Conservation (phyloP, 2,329 filamentous ascomycete genomes). For the Colletotrichum costaricense region DNA sequence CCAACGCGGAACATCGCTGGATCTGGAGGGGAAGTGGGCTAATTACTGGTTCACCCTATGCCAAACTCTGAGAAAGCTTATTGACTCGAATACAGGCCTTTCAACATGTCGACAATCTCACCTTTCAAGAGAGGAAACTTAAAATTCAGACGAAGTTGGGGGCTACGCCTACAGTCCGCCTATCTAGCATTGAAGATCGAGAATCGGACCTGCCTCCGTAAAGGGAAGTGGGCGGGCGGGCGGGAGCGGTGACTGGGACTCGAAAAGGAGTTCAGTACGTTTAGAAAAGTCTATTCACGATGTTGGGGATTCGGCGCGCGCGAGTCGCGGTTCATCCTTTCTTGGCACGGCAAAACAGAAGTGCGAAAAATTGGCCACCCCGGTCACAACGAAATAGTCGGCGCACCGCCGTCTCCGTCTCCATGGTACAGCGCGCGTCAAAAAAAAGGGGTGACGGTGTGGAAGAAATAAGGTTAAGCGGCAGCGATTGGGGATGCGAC, state of each 20-base stretch:
- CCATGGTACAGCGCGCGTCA: background rate
- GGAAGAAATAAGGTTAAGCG: slow-evolving; percentile 21
- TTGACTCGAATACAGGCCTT: background rate
- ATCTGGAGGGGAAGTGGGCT: background rate
- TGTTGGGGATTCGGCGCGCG: background rate
- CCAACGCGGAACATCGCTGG: background rate
- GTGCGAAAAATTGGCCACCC: background rate
- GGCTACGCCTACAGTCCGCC: background rate
- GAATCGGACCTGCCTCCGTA: background rate
- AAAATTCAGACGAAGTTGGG: background rate
- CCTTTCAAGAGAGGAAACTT: background rate
- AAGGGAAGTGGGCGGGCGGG: background rate
- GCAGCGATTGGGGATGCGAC: slow-evolving; percentile 3
- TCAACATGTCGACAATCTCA: background rate
- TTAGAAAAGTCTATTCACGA: background rate
- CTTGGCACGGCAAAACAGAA: background rate
- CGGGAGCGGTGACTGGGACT: background rate
- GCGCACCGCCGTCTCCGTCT: slow-evolving; percentile 19
- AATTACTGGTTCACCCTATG: background rate
- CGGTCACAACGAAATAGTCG: slow-evolving; percentile 1
- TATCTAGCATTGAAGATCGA: background rate
- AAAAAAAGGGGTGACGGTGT: background rate
- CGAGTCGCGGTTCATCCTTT: slow-evolving; percentile 26
- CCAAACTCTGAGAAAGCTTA: background rate
- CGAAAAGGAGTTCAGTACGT: background rate